phyloP scores from a whole-genome alignment of 805 yeast species.

The Yarrowia osloensis region DNA sequence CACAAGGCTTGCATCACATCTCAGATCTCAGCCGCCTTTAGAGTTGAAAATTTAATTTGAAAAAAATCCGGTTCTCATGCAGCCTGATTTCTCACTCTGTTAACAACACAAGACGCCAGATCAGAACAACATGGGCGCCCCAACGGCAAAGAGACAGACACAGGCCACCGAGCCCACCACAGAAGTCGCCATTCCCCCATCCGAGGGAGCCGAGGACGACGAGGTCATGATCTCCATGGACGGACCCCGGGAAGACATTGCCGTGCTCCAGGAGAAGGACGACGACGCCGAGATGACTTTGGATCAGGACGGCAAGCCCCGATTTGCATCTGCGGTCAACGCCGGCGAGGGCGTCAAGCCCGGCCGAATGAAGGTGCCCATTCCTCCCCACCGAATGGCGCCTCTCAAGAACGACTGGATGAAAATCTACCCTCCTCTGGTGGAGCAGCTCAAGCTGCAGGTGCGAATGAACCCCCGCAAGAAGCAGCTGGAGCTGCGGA shows the following conservation, averaged over 20 bases:
- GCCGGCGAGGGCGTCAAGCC: slow-evolving; percentile 67
- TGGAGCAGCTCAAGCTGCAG: slow-evolving; percentile 90
- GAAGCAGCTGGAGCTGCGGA: slow-evolving; percentile 78
- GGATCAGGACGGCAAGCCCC: slow-evolving; percentile 87
- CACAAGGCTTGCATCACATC: neutral
- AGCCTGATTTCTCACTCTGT: slow-evolving; percentile 5
- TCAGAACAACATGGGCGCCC: slow-evolving; percentile 41
- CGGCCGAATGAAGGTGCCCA: slow-evolving; percentile 85
- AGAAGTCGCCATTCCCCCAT: slow-evolving; percentile 45
- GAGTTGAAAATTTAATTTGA: slow-evolving; percentile 16
- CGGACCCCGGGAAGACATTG: slow-evolving; percentile 43
- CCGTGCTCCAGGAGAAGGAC: slow-evolving; percentile 43
- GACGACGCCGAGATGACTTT: slow-evolving; percentile 48
- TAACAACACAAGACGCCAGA: neutral
- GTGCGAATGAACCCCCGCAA: slow-evolving; percentile 91
- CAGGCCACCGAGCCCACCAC: slow-evolving; percentile 43
- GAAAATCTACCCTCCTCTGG: slow-evolving; percentile 92
- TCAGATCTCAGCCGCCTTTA: too few species aligned
- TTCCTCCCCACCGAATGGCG: slow-evolving; percentile 96
- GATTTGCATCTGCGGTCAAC: slow-evolving; percentile 72
- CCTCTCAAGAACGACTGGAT: slow-evolving; percentile 91
- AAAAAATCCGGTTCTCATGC: slow-evolving; percentile 20
- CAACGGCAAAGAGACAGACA: slow-evolving; percentile 41
- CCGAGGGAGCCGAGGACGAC: slow-evolving; percentile 19
- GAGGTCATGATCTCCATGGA: slow-evolving; percentile 45